Evolutionary conservation across 139 green algal species (phyloP).

Genomic region (Micractinium conductrix): DNA sequence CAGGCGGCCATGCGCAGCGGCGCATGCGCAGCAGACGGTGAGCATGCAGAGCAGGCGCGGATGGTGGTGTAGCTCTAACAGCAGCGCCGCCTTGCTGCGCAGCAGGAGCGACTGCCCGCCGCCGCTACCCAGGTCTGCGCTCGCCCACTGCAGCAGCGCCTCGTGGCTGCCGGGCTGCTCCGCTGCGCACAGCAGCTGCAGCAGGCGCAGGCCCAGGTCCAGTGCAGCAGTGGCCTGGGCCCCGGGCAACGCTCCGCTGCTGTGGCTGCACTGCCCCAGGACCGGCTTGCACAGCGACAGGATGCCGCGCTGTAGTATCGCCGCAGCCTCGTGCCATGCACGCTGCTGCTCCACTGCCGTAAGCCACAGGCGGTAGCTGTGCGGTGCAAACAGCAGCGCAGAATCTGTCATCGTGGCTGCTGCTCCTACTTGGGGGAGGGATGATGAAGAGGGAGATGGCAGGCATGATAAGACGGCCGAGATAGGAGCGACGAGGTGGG

Average conservation of each 20-base stretch:
- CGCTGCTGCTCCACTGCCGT: neutral
- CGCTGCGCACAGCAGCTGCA: slow-evolving; percentile 14
- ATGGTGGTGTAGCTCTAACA: neutral
- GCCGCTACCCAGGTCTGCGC: neutral
- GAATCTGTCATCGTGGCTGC: slow-evolving; percentile 27
- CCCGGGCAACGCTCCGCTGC: neutral
- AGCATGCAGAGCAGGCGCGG: slow-evolving; percentile 2
- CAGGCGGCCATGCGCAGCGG: neutral
- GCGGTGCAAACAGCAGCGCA: slow-evolving; percentile 18
- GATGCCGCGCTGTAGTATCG: slow-evolving; percentile 11
- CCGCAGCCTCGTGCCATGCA: slow-evolving; percentile 19
- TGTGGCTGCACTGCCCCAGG: neutral
- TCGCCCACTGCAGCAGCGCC: slow-evolving; percentile 5
- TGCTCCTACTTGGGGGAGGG: too few species aligned
- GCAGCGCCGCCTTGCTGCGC: slow-evolving; percentile 8
- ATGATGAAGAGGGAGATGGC: too few species aligned
- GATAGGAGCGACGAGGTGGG: too few species aligned
- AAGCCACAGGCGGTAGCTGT: slow-evolving; percentile 35
- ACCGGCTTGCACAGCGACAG: neutral
- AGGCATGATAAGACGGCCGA: too few species aligned
- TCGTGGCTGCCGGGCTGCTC: neutral
- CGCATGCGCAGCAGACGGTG: slow-evolving; percentile 1
- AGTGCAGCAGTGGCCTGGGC: neutral
- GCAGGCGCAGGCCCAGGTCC: slow-evolving; percentile 29
- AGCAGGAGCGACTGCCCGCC: neutral